These are phyloP conservation scores for Rhodotorula graminis DNA, from an alignment of 768 basidiomycete species.

Conservation along the genomic window DNA sequence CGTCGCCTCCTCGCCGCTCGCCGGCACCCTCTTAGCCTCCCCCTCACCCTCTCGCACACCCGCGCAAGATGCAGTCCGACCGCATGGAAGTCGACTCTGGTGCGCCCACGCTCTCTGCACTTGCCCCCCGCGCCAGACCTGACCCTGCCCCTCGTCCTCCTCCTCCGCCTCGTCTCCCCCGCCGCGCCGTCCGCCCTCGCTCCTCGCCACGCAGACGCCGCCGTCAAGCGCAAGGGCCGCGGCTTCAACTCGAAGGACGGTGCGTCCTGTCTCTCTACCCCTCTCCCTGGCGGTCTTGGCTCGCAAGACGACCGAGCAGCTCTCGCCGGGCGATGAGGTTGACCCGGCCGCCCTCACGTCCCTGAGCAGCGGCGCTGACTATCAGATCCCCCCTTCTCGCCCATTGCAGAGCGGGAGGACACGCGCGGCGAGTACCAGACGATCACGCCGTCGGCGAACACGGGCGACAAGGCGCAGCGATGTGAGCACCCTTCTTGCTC, in stretches of 20 bases:
- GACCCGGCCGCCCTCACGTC: not conserved
- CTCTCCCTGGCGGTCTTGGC: too few relatives aligned
- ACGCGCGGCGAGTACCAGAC: not conserved
- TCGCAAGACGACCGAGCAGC: too few relatives aligned
- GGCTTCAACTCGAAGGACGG: conserved; percentile 15
- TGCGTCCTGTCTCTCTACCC: not conserved
- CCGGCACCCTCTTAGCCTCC: not conserved
- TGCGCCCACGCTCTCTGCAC: not conserved
- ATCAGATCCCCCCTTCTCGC: rapidly evolving
- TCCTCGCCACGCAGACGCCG: not conserved
- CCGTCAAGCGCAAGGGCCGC: conserved; percentile 31
- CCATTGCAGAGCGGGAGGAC: not conserved
- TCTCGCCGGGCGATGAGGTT: not conserved
- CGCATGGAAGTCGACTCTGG: conserved; percentile 27
- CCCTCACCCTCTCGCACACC: not conserved
- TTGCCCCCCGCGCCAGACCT: too few relatives aligned
- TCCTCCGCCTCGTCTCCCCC: not conserved
- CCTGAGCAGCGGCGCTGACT: not conserved
- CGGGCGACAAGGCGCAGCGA: conserved; percentile 17
- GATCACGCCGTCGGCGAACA: conserved; percentile 4
- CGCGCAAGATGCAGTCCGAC: conserved; percentile 19
- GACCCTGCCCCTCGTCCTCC: not conserved
- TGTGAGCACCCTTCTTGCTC: not conserved
- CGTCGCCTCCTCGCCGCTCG: not conserved
- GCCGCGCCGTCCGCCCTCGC: not conserved